phyloP scores from a whole-genome alignment of 495 filamentous ascomycete species.

The Parmelia sp. region DNA sequence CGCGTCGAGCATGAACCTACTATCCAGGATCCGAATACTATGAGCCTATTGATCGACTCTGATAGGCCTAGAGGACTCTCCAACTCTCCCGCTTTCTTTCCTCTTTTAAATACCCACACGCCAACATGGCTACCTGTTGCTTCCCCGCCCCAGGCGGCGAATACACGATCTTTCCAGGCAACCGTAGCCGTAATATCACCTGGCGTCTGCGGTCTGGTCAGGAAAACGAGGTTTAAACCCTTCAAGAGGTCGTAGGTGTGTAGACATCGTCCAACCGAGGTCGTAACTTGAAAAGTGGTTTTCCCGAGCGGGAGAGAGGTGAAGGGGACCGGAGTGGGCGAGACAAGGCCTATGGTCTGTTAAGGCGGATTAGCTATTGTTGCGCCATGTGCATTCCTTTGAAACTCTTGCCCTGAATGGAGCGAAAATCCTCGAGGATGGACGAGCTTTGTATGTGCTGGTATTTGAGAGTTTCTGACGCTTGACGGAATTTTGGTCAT shows the following conservation, averaged over 20 bases:
- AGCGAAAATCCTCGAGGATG: constrained; percentile 71
- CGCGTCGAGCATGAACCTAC: constrained; percentile 68
- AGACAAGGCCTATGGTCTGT: constrained; percentile 87
- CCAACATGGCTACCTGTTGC: constrained; percentile 49
- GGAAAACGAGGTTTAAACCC: constrained; percentile 84
- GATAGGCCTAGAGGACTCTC: constrained; percentile 52
- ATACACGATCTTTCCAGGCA: constrained; percentile 81
- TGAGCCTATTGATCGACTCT: constrained; percentile 67
- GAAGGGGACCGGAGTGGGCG: constrained; percentile 83
- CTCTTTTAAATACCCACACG: constrained; percentile 90
- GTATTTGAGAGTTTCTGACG: constrained; percentile 52
- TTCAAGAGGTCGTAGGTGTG: constrained; percentile 91
- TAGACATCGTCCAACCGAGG: constrained; percentile 78
- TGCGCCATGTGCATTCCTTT: not conserved
- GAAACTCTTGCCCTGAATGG: constrained; percentile 68
- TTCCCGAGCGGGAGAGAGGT: constrained; percentile 82
- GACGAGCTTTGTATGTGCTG: constrained; percentile 29
- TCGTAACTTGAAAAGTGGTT: constrained; percentile 94
- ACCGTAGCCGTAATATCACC: constrained; percentile 74
- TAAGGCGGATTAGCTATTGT: constrained; percentile 14
- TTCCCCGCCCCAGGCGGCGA: constrained; percentile 74
- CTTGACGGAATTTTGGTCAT: constrained; percentile 54
- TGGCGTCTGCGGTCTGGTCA: constrained; percentile 84
- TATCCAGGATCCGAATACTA: constrained; percentile 88
- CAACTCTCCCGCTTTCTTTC: constrained; percentile 75